Percentiles rank a stretch among this genome's conserved stretches.
These are phyloP conservation scores for Nicotiana sylvestris DNA, from an alignment of 257 asterid species.

Conservation along the genomic window DNA sequence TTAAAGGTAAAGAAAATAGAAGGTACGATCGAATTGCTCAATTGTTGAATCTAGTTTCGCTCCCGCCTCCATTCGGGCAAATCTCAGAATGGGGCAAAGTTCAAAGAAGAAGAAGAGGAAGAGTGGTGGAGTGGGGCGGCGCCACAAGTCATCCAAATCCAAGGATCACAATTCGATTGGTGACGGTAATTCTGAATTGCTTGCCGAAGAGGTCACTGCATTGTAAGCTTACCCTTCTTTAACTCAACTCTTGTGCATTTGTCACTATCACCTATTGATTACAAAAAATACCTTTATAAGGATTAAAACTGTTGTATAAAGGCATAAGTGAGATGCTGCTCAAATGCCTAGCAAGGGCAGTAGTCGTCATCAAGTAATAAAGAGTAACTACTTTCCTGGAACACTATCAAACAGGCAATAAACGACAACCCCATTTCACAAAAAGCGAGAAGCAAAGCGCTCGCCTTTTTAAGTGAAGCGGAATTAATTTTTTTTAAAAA, in stretches of 20 bases:
- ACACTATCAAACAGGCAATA: not conserved
- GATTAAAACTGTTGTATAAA: not conserved
- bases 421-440: too few relatives aligned
- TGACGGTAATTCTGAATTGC: constrained; percentile 49
- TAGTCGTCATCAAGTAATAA: not conserved
- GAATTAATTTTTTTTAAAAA: too few relatives aligned
- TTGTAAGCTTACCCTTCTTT: constrained; percentile 35
- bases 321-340: not conserved
- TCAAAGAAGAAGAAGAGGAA: constrained; percentile 82
- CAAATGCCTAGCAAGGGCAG: not conserved
- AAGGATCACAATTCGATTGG: constrained; percentile 60
- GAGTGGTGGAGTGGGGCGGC: constrained; percentile 29
- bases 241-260: not conserved
- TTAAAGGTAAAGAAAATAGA: too few relatives aligned
- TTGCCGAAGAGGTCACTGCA: constrained; percentile 83
- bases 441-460: too few relatives aligned
- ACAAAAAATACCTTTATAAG: not conserved
- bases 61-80: too few relatives aligned
- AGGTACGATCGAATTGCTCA: too few relatives aligned
- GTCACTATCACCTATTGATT: not conserved
- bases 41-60: too few relatives aligned
- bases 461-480: too few relatives aligned
- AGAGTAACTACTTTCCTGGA: too few relatives aligned
- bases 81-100: constrained; percentile 55
- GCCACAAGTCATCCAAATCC: constrained; percentile 52